A percentile compares a stretch with the other conserved stretches of the same genome.
These are phyloP conservation scores for Adansonia rubrostipa DNA, from an alignment of 441 rosid genomes.

Conservation along the genomic window DNA sequence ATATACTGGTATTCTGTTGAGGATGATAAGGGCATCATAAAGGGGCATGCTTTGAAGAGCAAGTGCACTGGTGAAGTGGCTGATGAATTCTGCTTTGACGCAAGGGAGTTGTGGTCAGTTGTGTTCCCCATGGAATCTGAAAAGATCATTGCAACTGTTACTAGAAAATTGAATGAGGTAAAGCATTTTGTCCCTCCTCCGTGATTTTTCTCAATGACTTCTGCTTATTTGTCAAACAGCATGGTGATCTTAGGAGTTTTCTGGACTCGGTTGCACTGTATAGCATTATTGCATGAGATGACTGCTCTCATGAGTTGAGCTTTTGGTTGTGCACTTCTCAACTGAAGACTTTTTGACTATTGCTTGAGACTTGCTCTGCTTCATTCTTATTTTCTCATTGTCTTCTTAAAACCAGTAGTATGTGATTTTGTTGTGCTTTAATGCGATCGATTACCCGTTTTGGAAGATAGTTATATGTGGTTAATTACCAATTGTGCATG, in stretches of 20 bases:
- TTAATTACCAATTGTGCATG: slow-evolving; percentile 11
- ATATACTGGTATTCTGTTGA: slow-evolving; percentile 92
- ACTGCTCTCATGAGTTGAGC: slow-evolving; percentile 4
- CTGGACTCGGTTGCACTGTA: neutral
- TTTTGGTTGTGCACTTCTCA: slow-evolving; percentile 20
- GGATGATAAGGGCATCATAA: slow-evolving; percentile 66
- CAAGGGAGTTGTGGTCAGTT: slow-evolving; percentile 85
- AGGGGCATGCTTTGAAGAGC: slow-evolving; percentile 76
- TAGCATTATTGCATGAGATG: neutral
- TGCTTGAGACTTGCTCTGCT: neutral
- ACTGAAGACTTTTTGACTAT: neutral
- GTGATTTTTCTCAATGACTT: neutral
- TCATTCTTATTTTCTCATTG: neutral
- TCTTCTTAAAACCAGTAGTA: neutral
- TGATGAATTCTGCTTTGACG: slow-evolving; percentile 80
- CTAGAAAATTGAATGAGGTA: slow-evolving; percentile 88
- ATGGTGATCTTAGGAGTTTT: slow-evolving; percentile 16
- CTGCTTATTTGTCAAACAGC: neutral
- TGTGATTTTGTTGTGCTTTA: slow-evolving; percentile 17
- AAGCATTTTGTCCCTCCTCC: neutral
- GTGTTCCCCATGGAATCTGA: slow-evolving; percentile 90
- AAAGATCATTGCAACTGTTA: slow-evolving; percentile 75
- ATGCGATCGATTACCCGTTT: neutral
- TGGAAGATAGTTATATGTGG: slow-evolving; percentile 2
- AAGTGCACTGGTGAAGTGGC: slow-evolving; percentile 55